phyloP scores from a whole-genome alignment of 257 asterid genomes.

The Plantago elongata region DNA sequence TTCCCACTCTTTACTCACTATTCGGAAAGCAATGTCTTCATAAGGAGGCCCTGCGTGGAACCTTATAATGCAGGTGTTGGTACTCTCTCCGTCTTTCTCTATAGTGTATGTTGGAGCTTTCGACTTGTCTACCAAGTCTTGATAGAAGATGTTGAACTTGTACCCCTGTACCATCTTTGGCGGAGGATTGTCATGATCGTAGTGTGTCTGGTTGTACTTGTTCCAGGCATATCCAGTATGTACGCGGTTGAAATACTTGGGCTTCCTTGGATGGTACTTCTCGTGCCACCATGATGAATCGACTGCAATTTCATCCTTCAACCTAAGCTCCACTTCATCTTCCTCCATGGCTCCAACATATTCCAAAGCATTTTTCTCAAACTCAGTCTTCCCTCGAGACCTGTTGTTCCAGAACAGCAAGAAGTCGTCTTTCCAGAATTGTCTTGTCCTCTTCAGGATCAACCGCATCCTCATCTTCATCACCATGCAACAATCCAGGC shows the following conservation, averaged over 20 bases:
- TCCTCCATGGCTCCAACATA: conserved; percentile 77
- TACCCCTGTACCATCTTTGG: conserved; percentile 57
- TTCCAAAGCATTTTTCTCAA: too few species aligned
- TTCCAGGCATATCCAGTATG: conserved; percentile 51
- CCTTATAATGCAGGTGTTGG: conserved; percentile 41
- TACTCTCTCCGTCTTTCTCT: conserved; percentile 43
- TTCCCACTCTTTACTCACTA: conserved; percentile 49
- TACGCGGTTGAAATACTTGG: conserved; percentile 71
- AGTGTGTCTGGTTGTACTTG: conserved; percentile 49
- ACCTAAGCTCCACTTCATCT: conserved; percentile 76
- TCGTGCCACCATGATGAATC: conserved; percentile 71
- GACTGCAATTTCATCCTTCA: conserved; percentile 64
- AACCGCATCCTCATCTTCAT: conserved; percentile 73
- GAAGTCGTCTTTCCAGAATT: conserved; percentile 60
- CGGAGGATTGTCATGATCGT: conserved; percentile 47
- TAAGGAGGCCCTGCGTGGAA: conserved; percentile 54
- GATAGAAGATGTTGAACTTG: conserved; percentile 50
- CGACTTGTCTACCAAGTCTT: conserved; percentile 43
- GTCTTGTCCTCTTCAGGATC: conserved; percentile 68
- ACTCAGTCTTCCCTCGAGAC: conserved; percentile 20
- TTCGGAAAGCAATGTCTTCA: conserved; percentile 44
- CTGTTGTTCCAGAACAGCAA: conserved; percentile 51
- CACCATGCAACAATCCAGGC: conserved; percentile 4
- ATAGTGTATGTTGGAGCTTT: conserved; percentile 40
- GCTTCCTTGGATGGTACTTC: conserved; percentile 71